Percentiles rank a stretch among this genome's conserved stretches.
These are phyloP conservation scores for Schwanniomyces pseudopolymorphus DNA, from an alignment of 805 yeast species.

Conservation along the genomic window DNA sequence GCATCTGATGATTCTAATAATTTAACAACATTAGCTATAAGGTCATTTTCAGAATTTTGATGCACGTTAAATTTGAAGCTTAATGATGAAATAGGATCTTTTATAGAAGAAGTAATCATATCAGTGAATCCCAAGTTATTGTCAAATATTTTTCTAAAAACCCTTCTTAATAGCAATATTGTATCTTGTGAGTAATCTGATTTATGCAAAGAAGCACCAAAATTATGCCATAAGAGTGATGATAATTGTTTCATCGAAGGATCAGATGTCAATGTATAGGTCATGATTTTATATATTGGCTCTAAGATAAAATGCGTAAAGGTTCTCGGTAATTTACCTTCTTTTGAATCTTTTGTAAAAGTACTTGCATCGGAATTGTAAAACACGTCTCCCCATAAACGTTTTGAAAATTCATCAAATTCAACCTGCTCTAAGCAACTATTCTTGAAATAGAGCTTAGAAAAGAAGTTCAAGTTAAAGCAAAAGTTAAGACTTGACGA, in stretches of 20 bases:
- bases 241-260: conserved; percentile 38
- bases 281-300: conserved; percentile 77
- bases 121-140: conserved; percentile 52
- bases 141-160: conserved; percentile 57
- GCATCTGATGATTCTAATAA: conserved; percentile 57
- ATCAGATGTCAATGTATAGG: conserved; percentile 57
- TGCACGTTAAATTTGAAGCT: conserved; percentile 5
- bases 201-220: conserved; percentile 45
- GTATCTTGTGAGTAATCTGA: conserved; percentile 52
- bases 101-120: conserved; percentile 31
- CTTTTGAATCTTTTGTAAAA: conserved; percentile 39
- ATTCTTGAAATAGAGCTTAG: conserved; percentile 42
- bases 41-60: background rate
- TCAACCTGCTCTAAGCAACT: conserved; percentile 11
- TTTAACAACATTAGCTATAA: conserved; percentile 42
- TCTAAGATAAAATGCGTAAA: conserved; percentile 67
- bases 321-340: conserved; percentile 33
- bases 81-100: conserved; percentile 19
- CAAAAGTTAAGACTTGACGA: conserved; percentile 61
- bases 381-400: conserved; percentile 78
- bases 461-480: conserved; percentile 69
- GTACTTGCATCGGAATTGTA: conserved; percentile 43
- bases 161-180: conserved; percentile 53
- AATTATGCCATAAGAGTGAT: conserved; percentile 45
- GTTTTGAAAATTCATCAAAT: conserved; percentile 42